These are phyloP conservation scores for Brassica balearica DNA, from an alignment of 441 rosid species.

Conservation along the genomic window DNA sequence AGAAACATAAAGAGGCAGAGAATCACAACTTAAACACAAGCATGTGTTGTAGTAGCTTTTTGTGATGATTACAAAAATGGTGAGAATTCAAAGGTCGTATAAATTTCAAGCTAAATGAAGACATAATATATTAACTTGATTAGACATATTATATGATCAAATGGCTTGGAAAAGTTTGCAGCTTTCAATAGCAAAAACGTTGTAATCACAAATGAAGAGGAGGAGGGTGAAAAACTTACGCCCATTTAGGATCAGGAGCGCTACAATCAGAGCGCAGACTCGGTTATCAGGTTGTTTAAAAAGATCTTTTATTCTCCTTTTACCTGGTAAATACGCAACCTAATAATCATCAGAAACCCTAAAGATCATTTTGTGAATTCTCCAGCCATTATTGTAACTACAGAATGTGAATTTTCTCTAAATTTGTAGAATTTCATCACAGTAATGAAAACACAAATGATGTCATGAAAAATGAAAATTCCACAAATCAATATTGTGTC, in stretches of 20 bases:
- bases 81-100: no score
- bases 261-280: slow-evolving; percentile 83
- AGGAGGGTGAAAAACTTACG: slow-evolving; percentile 54
- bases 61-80: no score
- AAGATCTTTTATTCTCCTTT: slow-evolving; percentile 70
- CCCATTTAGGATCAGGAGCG: slow-evolving; percentile 96
- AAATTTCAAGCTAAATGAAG: not conserved
- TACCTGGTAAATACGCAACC: slow-evolving; percentile 51
- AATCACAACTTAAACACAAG: no score
- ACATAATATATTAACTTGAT: not conserved
- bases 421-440: not conserved
- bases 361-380: not conserved
- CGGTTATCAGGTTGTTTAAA: slow-evolving; percentile 75
- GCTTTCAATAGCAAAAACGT: no score
- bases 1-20: no score
- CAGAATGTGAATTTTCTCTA: not conserved
- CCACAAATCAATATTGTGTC: no score
- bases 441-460: not conserved
- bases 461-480: no score
- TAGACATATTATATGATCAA: no score
- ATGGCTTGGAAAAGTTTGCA: no score
- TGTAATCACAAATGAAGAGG: no score
- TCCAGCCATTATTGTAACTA: not conserved
- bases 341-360: not conserved
- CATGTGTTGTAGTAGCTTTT: no score